These are phyloP conservation scores for Solanum etuberosum DNA, from an alignment of 257 asterid species.

Conservation along the genomic window DNA sequence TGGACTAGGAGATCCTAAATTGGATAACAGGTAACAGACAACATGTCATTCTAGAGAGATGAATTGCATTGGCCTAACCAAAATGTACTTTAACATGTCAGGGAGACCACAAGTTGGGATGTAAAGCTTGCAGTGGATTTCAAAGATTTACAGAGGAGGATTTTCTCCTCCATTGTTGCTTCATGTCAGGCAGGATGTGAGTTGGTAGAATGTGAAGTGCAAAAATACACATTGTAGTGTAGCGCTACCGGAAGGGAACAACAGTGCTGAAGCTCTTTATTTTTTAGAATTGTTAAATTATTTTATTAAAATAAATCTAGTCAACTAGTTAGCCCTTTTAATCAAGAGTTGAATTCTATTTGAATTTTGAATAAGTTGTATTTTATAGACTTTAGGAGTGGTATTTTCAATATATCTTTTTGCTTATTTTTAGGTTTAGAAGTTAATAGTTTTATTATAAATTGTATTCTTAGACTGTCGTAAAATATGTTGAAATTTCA, in stretches of 20 bases:
- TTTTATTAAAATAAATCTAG: not conserved
- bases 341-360: not conserved
- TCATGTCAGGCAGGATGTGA: conserved; percentile 61
- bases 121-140: conserved; percentile 61
- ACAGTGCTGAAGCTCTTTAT: not conserved
- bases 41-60: not conserved
- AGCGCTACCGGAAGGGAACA: not conserved
- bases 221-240: not conserved
- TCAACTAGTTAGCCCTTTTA: not conserved
- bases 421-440: not conserved
- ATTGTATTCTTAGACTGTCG: no score
- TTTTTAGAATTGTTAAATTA: not conserved
- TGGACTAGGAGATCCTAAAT: conserved; percentile 32
- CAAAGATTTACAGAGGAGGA: conserved; percentile 55
- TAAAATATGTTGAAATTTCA: no score
- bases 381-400: not conserved
- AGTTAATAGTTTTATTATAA: not conserved
- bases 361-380: not conserved
- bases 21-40: conserved; percentile 42
- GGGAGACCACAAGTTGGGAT: conserved; percentile 57
- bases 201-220: conserved; percentile 41
- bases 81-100: conserved; percentile 5
- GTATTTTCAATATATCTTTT: not conserved
- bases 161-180: conserved; percentile 42
- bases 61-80: not conserved